A percentile compares a stretch with the other conserved stretches of the same genome.
Evolutionary conservation across 306 rosid genomes (phyloP).

Genomic region (Gillenia trifoliata): DNA sequence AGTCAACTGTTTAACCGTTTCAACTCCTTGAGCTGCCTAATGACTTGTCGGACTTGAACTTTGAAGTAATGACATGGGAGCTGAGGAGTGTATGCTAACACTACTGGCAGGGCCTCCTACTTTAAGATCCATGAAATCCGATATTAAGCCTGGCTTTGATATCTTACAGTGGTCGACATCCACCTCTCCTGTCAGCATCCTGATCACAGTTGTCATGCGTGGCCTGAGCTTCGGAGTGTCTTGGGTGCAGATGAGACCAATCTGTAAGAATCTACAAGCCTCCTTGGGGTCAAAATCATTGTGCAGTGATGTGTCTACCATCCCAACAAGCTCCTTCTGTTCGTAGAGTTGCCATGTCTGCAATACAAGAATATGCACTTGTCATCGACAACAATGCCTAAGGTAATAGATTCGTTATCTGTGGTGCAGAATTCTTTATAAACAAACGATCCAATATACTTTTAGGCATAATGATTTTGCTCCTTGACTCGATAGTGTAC

Average conservation of each 20-base stretch:
- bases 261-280: slow-evolving; percentile 70
- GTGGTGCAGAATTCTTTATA: slow-evolving; percentile 7
- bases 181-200: slow-evolving; percentile 68
- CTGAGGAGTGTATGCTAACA: no score
- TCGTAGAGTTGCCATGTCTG: slow-evolving; percentile 79
- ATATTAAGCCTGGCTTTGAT: slow-evolving; percentile 75
- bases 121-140: slow-evolving; percentile 83
- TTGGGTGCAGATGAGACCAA: slow-evolving; percentile 90
- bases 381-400: slow-evolving; percentile 5
- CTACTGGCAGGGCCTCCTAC: slow-evolving; percentile 21
- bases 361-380: slow-evolving; percentile 12
- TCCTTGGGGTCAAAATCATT: slow-evolving; percentile 71
- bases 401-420: neutral
- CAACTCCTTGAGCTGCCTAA: no score
- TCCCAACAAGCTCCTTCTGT: slow-evolving; percentile 48
- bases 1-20: no score
- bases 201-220: slow-evolving; percentile 78
- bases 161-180: slow-evolving; percentile 37
- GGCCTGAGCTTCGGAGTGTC: slow-evolving; percentile 82
- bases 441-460: neutral
- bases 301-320: slow-evolving; percentile 51
- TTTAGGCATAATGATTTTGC: neutral
- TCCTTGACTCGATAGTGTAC: no score
- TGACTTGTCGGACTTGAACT: no score
- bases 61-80: no score